Evolutionary conservation across 164 flowering plant genomes (phyloP), one percentile per base, ranked within the genome.

Genomic region (Santalum album): DNA sequence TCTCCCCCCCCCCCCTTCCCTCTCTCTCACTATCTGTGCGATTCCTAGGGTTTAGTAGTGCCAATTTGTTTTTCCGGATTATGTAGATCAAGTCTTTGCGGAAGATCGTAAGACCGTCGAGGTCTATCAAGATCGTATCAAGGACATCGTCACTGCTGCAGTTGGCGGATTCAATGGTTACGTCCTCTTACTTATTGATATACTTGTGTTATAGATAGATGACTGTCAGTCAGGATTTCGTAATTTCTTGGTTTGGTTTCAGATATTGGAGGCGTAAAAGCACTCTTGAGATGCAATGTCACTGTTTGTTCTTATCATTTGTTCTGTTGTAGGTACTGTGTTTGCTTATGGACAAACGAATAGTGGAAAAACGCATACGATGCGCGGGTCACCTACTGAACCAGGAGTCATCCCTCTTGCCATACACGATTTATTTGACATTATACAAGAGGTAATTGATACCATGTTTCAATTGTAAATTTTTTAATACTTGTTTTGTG

Each of bases 271-370:
- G 12, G 15, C 14, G 12, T 12, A 14, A 2, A 36, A 36, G 12
- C 12, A 12, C 12, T 36, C 12, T 6, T 36, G 34, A 29, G 34
- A 29, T 4, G 34, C 34, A 3, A 29, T 3, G 9, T 29, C 9
- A 29, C 42, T 32, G 45, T 35, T 7, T 25, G 15, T 22, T 29
- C 24, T 16, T 36, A 25, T 38, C 12, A 1, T 4, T 23, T 49
- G 51, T 25, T 34, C 53, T 44, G 6, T 29, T 62, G 11, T 51
- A 89, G 98, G 96, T 1, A 92, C 96, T 55, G 96, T 87, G 25
- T 89, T 92, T 72, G 99, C 99, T 35, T 92, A 92, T 71, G 99
- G 99, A 48, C 99, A 92, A 71, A 92, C 99, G 1, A 92, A 77
- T 48, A 92, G 99, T 70, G 99, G 99, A 18, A 92, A 92, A 58